A percentile compares a stretch with the other conserved stretches of the same genome.
phyloP scores from a whole-genome alignment of 2,329 filamentous ascomycete genomes.

The Ascochyta koolunga region DNA sequence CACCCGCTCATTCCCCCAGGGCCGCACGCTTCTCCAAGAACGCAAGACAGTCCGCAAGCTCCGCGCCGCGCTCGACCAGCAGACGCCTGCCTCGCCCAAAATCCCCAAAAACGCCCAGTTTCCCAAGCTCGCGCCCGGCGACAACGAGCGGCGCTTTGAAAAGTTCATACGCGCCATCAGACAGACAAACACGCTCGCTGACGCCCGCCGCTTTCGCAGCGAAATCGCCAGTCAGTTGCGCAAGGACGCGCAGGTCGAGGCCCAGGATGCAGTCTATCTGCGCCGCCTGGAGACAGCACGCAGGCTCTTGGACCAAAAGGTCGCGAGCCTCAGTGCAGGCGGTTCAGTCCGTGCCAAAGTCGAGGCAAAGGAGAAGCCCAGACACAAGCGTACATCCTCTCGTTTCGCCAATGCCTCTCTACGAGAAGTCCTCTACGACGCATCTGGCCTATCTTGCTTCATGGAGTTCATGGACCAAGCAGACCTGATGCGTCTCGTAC shows the following conservation, averaged over 20 bases:
- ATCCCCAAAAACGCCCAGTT: conserved; percentile 70
- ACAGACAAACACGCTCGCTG: conserved; percentile 87
- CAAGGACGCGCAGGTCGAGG: conserved; percentile 77
- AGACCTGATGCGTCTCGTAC: conserved; percentile 83
- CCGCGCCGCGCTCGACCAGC: conserved; percentile 88
- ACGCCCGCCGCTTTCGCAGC: conserved; percentile 89
- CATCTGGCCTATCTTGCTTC: conserved; percentile 93
- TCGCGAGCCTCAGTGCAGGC: conserved; percentile 77
- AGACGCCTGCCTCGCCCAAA: conserved; percentile 81
- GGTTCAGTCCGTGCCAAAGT: conserved; percentile 55
- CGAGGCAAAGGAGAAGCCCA: conserved; percentile 48
- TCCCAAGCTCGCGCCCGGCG: conserved; percentile 78
- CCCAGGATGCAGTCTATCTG: conserved; percentile 83
- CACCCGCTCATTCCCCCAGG: conserved; percentile 49
- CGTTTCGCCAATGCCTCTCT: conserved; percentile 76
- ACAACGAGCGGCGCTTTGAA: conserved; percentile 92
- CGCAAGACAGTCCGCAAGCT: conserved; percentile 92
- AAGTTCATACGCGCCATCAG: conserved; percentile 89
- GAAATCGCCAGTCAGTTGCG: conserved; percentile 92
- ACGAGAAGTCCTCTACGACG: conserved; percentile 84
- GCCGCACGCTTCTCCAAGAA: conserved; percentile 87
- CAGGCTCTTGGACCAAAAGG: conserved; percentile 85
- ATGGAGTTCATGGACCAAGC: conserved; percentile 99
- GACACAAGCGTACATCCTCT: conserved; percentile 57
- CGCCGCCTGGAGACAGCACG: conserved; percentile 92